Evolutionary conservation across 148 eudicot species (phyloP), one percentile per base, ranked within the genome.

Genomic region (Rhododendron henanense): DNA sequence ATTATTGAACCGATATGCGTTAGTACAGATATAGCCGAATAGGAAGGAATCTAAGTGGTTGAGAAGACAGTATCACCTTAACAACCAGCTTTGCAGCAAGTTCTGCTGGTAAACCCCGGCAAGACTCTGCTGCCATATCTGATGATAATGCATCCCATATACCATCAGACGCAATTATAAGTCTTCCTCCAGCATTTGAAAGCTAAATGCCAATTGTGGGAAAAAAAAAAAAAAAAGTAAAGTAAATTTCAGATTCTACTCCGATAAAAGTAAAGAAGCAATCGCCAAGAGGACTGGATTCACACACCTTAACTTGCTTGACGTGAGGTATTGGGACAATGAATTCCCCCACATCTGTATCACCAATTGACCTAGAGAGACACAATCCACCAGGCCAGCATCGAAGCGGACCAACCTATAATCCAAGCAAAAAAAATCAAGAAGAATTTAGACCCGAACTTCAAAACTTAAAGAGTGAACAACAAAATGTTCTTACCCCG

Each of bases 341-440:
- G 81, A 89, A 97, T 91, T 95, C 99, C 85, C 99, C 99, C 55
- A 97, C 99, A 91, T 97, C 99, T 33, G 98, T 94, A 89, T 97
- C 99, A 85, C 99, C 99, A 59, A 97, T 97, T 31, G 99, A 97
- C 88, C 99, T 92, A 48, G 98, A 97, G 81, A 97, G 98, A 87
- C 99, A 97, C 87, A 97, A 90, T 86, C 99, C 99, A 89, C 99
- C 99, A 75, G 99, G 99, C 99, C 99, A 97, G 86, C 99, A 97
- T 65, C 99, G 96, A 16, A 97, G 93, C 3, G 99, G 99, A 85
- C 99, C 99, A 93, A 94, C 93, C 99, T 97, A 84, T 39, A 87
- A 74, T 57, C 85, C 19, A 82, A 37, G 76, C 44, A 67, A 44
- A 44, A 79, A 35, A 35, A 50, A 55, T 51, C 63, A 81, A 21